A percentile compares a stretch with the other conserved stretches of the same genome.
phyloP scores from a whole-genome alignment of 163 green algal species.

The Coccomyxa subellipsoidea region DNA sequence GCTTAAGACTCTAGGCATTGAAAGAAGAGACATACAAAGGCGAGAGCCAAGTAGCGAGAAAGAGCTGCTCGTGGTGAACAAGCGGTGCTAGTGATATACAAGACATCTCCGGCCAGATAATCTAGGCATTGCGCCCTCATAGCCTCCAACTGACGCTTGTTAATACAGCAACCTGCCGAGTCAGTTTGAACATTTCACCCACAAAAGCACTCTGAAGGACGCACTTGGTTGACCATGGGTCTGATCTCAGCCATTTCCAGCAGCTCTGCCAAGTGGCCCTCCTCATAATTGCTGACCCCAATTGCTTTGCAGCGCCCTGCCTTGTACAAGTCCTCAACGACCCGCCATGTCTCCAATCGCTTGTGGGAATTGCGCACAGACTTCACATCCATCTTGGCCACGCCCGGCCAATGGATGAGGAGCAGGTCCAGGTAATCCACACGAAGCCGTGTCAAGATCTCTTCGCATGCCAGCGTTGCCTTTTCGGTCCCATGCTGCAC shows the following conservation, averaged over 20 bases:
- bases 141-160: too few species aligned
- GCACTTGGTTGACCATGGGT: constrained; percentile 64
- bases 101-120: too few species aligned
- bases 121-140: too few species aligned
- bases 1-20: neutral
- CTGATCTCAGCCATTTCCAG: constrained; percentile 41
- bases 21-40: neutral
- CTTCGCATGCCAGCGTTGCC: constrained; percentile 34
- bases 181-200: too few species aligned
- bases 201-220: neutral
- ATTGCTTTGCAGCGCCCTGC: constrained; percentile 50
- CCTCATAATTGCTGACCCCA: constrained; percentile 74
- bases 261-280: constrained; percentile 62
- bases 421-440: constrained; percentile 50
- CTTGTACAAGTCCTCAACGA: constrained; percentile 38
- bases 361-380: constrained; percentile 33
- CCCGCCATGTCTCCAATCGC: constrained; percentile 55
- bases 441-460: constrained; percentile 40
- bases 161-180: too few species aligned
- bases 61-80: neutral
- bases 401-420: constrained; percentile 60
- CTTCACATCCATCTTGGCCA: neutral
- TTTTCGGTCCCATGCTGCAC: constrained; percentile 49
- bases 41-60: neutral
- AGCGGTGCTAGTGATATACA: too few species aligned